Percentiles rank a stretch among this genome's conserved stretches.
Conservation (phyloP, 805 yeast species). For the Starmera dryadoides region DNA sequence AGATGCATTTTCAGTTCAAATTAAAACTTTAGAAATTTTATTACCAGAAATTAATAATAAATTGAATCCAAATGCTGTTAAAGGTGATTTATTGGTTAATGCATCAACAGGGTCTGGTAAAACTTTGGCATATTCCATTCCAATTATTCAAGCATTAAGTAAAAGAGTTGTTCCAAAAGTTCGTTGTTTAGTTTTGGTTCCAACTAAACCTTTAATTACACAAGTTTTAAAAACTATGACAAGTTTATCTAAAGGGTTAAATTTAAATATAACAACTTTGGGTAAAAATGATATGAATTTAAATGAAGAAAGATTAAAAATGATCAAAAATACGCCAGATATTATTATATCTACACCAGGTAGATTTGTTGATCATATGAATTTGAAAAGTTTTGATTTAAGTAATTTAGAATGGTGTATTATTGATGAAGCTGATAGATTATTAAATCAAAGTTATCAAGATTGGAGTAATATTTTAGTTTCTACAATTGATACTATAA, state of each 20-base stretch:
- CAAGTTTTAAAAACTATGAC: conserved; percentile 71
- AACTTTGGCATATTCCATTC: conserved; percentile 82
- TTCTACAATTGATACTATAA: conserved; percentile 22
- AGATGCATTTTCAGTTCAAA: conserved; percentile 73
- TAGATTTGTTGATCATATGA: conserved; percentile 70
- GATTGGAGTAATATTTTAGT: conserved; percentile 73
- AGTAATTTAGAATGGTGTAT: conserved; percentile 52
- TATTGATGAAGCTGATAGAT: conserved; percentile 77
- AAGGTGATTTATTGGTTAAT: conserved; percentile 79
- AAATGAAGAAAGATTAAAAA: conserved; percentile 52
- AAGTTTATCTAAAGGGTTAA: conserved; percentile 57
- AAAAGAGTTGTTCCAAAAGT: conserved; percentile 62
- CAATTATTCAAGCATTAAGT: conserved; percentile 64
- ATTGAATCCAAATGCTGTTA: conserved; percentile 17
- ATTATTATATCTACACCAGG: conserved; percentile 72
- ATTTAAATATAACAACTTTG: conserved; percentile 54
- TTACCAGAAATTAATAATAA: conserved; percentile 33
- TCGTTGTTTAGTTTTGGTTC: conserved; percentile 75
- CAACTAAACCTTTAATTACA: conserved; percentile 79
- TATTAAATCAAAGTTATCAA: conserved; percentile 84
- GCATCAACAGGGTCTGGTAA: conserved; percentile 97
- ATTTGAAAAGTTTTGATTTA: conserved; percentile 34
- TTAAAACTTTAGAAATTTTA: conserved; percentile 51
- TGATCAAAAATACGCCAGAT: conserved; percentile 49
- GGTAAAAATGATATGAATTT: conserved; percentile 44